Percentiles rank a stretch among this genome's conserved stretches.
These are phyloP conservation scores for Beauveria pseudobassiana DNA, from an alignment of 2,329 filamentous ascomycete genomes.

Conservation along the genomic window DNA sequence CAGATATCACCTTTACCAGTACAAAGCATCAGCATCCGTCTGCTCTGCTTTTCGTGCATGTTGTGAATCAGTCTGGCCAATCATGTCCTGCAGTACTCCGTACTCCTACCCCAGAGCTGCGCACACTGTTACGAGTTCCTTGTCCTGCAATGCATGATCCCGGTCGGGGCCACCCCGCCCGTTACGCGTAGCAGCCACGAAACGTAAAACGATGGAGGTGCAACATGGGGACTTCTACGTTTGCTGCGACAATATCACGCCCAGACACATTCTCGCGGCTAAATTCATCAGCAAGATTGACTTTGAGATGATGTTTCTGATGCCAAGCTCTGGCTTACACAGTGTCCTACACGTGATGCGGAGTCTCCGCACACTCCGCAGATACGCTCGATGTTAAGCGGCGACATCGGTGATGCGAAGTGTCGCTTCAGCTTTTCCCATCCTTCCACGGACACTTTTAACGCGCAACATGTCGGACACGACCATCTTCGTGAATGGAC, in stretches of 20 bases:
- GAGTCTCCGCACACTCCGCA: constrained; percentile 4
- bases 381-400: not conserved
- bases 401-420: constrained; percentile 8
- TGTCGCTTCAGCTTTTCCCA: not conserved
- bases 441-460: no score
- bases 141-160: not conserved
- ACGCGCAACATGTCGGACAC: not conserved
- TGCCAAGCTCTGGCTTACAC: not conserved
- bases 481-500: constrained; percentile 16
- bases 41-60: no score
- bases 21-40: no score
- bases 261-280: no score
- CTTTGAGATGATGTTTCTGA: not conserved
- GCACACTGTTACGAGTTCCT: not conserved
- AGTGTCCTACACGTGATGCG: constrained; percentile 7
- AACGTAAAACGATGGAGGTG: no score
- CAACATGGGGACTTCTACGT: no score
- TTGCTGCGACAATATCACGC: no score
- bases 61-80: no score
- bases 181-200: no score
- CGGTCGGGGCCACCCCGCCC: not conserved
- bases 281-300: not conserved
- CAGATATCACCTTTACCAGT: no score
- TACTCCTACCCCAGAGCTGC: no score
- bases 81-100: not conserved